Conservation (phyloP, 192 early-diverging fungal species). For the Rhizophagus sp. region DNA sequence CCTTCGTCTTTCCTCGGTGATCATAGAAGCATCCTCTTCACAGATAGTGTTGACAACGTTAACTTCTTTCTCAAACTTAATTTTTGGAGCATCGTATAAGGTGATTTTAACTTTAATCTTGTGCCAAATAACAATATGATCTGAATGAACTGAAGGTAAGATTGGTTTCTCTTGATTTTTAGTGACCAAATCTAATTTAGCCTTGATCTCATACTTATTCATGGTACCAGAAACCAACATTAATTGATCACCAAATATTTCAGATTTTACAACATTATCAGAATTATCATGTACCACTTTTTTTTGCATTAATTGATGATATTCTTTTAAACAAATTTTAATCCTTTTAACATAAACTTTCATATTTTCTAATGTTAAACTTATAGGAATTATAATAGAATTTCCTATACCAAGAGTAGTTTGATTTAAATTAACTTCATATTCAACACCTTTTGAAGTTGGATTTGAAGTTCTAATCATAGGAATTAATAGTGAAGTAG, state of each 20-base stretch:
- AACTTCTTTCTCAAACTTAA: not conserved
- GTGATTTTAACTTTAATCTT: not conserved
- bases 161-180: not conserved
- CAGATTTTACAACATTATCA: not conserved
- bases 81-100: not conserved
- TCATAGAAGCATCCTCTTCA: not conserved
- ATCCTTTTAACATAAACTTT: not conserved
- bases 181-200: not conserved
- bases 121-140: not conserved
- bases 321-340: not conserved
- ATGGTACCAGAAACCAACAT: not conserved
- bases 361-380: not conserved
- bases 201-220: not conserved
- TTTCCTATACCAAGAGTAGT: not conserved
- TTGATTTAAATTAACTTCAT: not conserved
- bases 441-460: not conserved
- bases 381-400: not conserved
- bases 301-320: not conserved
- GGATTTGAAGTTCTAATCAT: not conserved
- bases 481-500: not conserved
- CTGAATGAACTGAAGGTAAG: not conserved
- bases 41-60: not conserved
- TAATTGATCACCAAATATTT: not conserved
- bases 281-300: not conserved
- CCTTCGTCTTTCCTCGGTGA: not conserved